phyloP scores from a whole-genome alignment of 129 eudicot species.

The Flaveria sonorensis region DNA sequence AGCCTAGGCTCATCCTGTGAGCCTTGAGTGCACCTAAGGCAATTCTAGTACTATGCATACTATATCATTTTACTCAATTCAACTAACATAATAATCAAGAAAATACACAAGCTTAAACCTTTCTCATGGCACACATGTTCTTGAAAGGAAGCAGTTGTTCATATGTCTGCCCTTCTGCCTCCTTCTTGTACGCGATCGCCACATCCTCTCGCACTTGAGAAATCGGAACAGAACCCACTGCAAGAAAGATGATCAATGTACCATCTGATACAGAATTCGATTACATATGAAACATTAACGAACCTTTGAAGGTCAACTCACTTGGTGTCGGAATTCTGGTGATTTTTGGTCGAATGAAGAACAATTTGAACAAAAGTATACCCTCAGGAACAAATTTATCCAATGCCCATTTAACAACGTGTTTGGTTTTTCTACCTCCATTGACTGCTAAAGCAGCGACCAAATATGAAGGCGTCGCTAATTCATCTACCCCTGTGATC shows the following conservation, averaged over 20 bases:
- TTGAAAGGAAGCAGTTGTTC: constrained; percentile 65
- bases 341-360: constrained; percentile 64
- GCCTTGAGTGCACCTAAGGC: too few species aligned
- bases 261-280: neutral
- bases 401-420: constrained; percentile 76
- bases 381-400: constrained; percentile 80
- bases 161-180: constrained; percentile 58
- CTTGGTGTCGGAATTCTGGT: constrained; percentile 70
- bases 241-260: neutral
- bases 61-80: too few species aligned
- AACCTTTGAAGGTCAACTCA: constrained; percentile 41
- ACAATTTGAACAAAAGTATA: constrained; percentile 58
- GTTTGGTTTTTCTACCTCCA: constrained; percentile 57
- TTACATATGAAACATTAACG: neutral
- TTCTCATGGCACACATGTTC: constrained; percentile 54
- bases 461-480: constrained; percentile 41
- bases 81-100: constrained; percentile 11
- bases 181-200: constrained; percentile 59
- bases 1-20: too few species aligned
- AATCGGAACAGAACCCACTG: constrained; percentile 79
- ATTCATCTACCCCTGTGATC: constrained; percentile 32
- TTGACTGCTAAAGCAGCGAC: constrained; percentile 66
- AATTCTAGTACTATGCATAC: too few species aligned
- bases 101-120: constrained; percentile 43
- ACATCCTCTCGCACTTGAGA: constrained; percentile 75